These are phyloP conservation scores for Taiwanofungus camphoratus DNA, from an alignment of 1,284 basidiomycete genomes.

Conservation along the genomic window DNA sequence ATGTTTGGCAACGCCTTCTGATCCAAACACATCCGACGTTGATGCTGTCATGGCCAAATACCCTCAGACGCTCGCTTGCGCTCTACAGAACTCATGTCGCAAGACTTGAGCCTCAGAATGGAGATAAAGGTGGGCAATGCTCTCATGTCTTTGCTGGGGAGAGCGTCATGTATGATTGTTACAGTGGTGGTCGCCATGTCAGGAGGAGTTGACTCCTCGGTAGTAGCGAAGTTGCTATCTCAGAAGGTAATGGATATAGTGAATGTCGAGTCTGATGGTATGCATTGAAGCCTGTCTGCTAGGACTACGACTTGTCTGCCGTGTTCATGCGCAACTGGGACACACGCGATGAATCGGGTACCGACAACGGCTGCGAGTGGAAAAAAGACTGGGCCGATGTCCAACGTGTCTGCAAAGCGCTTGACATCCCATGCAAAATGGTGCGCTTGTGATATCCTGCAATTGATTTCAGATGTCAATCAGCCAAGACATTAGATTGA, in stretches of 20 bases:
- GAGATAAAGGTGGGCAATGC: constrained; percentile 20
- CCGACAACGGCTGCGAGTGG: constrained; percentile 86
- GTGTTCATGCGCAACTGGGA: constrained; percentile 98
- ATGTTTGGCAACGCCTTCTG: constrained; percentile 12
- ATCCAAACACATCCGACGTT: constrained; percentile 9
- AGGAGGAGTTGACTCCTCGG: constrained; percentile 93
- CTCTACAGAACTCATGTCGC: constrained; percentile 17
- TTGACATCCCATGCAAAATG: constrained; percentile 64
- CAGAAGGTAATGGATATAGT: constrained; percentile 42
- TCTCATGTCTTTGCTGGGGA: neutral
- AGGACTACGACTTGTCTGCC: constrained; percentile 81
- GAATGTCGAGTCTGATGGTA: neutral
- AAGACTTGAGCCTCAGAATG: constrained; percentile 18
- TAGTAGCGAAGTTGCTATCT: constrained; percentile 71
- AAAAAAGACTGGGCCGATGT: constrained; percentile 94
- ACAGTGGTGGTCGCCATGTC: constrained; percentile 90
- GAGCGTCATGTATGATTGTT: neutral
- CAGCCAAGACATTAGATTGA: constrained; percentile 52
- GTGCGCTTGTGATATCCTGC: constrained; percentile 32
- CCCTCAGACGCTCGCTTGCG: constrained; percentile 18
- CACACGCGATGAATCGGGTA: constrained; percentile 63
- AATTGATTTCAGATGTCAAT: constrained; percentile 7
- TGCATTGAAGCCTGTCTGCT: neutral
- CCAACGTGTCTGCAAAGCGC: constrained; percentile 65
- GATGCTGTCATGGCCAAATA: constrained; percentile 21